A percentile compares a stretch with the other conserved stretches of the same genome.
Evolutionary conservation across 768 basidiomycete species (phyloP).

Genomic region (Boletus rubescentipes): DNA sequence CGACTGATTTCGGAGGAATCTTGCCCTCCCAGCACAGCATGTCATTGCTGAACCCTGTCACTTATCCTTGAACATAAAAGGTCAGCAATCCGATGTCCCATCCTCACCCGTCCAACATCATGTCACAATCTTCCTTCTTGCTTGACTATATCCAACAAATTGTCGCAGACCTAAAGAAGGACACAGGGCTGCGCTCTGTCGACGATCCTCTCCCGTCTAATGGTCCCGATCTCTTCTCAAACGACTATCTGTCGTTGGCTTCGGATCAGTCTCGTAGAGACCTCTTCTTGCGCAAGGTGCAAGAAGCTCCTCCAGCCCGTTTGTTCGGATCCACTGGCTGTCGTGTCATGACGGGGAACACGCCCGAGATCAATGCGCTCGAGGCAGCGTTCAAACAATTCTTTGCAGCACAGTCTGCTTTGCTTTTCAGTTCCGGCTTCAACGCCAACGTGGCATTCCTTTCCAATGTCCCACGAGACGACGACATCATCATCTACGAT

Average conservation of each 20-base stretch:
- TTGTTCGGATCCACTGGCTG: constrained; percentile 52
- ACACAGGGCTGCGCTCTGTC: constrained; percentile 7
- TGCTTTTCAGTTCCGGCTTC: constrained; percentile 56
- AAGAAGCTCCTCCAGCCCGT: constrained; percentile 13
- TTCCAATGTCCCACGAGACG: constrained; percentile 40
- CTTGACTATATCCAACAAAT: constrained; percentile 15
- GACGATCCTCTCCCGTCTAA: constrained; percentile 18
- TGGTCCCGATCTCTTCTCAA: constrained; percentile 43
- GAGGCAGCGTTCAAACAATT: constrained; percentile 12
- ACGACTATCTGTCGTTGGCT: constrained; percentile 52
- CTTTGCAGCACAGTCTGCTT: constrained; percentile 36
- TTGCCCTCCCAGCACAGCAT: not conserved
- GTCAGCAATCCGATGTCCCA: not conserved
- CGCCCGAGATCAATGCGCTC: constrained; percentile 11
- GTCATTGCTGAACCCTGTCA: not conserved
- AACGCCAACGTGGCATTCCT: constrained; percentile 54
- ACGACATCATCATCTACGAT: constrained; percentile 53
- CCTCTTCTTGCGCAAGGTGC: constrained; percentile 31
- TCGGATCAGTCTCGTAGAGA: constrained; percentile 33
- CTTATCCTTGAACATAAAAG: constrained; percentile 5
- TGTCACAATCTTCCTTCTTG: constrained; percentile 11
- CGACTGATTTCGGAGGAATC: not conserved
- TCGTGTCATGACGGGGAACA: constrained; percentile 44
- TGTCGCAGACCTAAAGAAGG: constrained; percentile 3
- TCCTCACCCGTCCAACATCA: not conserved